Evolutionary conservation across 139 green algal species (phyloP).

Genomic region (Pleodorina starrii): DNA sequence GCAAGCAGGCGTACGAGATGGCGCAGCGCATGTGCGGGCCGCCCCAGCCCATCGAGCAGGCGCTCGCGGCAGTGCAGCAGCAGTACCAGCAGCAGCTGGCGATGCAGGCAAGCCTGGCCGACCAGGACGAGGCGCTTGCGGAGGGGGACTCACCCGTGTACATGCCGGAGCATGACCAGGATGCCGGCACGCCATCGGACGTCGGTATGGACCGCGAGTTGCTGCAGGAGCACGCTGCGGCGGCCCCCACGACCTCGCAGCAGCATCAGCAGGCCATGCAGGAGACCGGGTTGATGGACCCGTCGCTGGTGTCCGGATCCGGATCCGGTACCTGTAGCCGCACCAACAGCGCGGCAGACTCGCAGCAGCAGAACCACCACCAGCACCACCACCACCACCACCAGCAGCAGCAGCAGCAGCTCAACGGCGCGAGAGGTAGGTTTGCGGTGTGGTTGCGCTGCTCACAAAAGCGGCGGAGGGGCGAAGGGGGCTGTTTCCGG

Average conservation of each 20-base stretch:
- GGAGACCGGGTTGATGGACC: no score
- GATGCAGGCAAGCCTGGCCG: neutral
- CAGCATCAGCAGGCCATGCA: no score
- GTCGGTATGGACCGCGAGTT: no score
- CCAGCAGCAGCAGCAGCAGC: conserved; percentile 32
- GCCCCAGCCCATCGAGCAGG: conserved; percentile 19
- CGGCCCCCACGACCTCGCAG: no score
- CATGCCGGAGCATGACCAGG: neutral
- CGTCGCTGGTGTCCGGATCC: no score
- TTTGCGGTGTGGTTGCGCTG: no score
- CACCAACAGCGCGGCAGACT: conserved; percentile 9
- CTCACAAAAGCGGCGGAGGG: no score
- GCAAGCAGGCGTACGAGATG: conserved; percentile 31
- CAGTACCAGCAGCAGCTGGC: conserved; percentile 26
- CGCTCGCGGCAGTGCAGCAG: conserved; percentile 23
- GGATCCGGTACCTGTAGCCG: neutral
- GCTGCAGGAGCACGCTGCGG: no score
- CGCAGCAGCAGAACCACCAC: conserved; percentile 2
- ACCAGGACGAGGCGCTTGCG: neutral
- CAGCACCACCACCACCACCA: no score
- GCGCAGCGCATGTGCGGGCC: neutral
- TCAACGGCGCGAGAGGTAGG: neutral
- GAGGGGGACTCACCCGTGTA: neutral
- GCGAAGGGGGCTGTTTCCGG: no score
- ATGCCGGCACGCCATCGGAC: no score